phyloP scores from a whole-genome alignment of 345 rosid genomes.

The Pugionium dolabratum region DNA sequence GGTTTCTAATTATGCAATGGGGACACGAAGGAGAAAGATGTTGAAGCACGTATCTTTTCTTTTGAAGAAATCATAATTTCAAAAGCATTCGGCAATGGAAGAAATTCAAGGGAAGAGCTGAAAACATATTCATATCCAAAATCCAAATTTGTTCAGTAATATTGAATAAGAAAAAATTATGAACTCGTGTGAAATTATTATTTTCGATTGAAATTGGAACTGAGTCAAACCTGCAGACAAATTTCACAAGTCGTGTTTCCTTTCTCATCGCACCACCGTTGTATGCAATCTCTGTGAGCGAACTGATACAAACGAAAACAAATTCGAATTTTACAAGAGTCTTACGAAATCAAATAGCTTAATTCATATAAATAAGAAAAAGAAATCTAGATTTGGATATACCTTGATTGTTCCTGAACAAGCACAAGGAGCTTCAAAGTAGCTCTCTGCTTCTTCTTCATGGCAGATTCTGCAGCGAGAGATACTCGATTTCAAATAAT shows the following conservation, averaged over 20 bases:
- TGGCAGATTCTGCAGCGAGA: slow-evolving; percentile 74
- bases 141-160: too few relatives aligned
- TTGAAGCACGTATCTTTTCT: slow-evolving; percentile 14
- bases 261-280: slow-evolving; percentile 98
- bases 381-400: neutral
- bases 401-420: slow-evolving; percentile 96
- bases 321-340: neutral
- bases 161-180: too few relatives aligned
- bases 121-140: too few relatives aligned
- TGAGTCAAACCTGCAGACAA: slow-evolving; percentile 70
- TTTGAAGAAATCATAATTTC: neutral
- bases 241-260: slow-evolving; percentile 93
- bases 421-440: slow-evolving; percentile 91
- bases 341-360: neutral
- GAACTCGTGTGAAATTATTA: too few relatives aligned
- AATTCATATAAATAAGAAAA: too few relatives aligned
- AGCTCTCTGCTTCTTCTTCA: slow-evolving; percentile 63
- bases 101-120: neutral
- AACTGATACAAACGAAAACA: slow-evolving; percentile 4
- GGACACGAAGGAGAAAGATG: slow-evolving; percentile 16
- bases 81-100: too few relatives aligned
- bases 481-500: slow-evolving; percentile 37
- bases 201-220: too few relatives aligned
- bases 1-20: slow-evolving; percentile 5
- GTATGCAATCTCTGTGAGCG: slow-evolving; percentile 80